These are phyloP conservation scores for Calonectria leucothoes DNA, from an alignment of 2,329 filamentous ascomycete genomes.

Conservation along the genomic window DNA sequence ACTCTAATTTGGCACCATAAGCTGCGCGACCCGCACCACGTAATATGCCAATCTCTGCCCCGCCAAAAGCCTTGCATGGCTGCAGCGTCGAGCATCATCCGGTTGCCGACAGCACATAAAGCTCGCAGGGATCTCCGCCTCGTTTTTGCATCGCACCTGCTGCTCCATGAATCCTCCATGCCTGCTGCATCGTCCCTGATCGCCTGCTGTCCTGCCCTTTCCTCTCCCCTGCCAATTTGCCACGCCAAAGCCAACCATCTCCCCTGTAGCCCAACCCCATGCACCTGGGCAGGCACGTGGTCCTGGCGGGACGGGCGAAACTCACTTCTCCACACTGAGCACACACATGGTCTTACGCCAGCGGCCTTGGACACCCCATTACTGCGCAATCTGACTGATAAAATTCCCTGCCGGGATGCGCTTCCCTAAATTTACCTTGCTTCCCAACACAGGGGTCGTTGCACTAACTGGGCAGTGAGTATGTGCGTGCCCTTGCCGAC, in stretches of 20 bases:
- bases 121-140: constrained; percentile 1
- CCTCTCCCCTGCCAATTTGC: neutral
- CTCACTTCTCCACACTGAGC: neutral
- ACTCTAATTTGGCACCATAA: neutral
- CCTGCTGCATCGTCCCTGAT: neutral
- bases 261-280: neutral
- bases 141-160: neutral
- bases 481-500: neutral
- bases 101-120: neutral
- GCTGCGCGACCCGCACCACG: neutral
- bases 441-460: neutral
- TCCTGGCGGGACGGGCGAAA: neutral
- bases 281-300: neutral
- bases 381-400: neutral
- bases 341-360: neutral
- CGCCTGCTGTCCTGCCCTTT: neutral
- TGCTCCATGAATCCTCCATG: neutral
- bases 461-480: neutral
- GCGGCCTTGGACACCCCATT: neutral
- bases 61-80: neutral
- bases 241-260: neutral
- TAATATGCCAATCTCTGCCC: constrained; percentile 4
- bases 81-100: neutral
- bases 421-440: neutral
- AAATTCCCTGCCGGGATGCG: neutral